Conservation (phyloP, 768 basidiomycete species). For the Sarcodon sp. region DNA sequence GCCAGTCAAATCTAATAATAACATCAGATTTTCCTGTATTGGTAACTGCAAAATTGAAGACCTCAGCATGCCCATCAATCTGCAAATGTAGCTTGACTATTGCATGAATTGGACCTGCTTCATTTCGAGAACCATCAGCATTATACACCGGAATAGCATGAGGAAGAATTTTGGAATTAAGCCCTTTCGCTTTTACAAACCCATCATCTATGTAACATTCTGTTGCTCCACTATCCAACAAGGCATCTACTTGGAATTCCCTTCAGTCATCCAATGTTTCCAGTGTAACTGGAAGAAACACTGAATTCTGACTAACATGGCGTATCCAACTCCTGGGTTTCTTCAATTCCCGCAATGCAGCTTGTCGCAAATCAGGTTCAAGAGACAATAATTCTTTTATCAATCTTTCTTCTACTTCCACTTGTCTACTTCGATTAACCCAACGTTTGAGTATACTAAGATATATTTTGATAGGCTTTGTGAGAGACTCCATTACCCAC, state of each 20-base stretch:
- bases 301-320: too few relatives aligned
- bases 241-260: conserved; percentile 1
- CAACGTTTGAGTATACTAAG: too few relatives aligned
- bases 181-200: conserved; percentile 1
- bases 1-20: conserved; percentile 24
- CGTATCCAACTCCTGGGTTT: conserved; percentile 3
- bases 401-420: conserved; percentile 1
- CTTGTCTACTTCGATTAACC: too few relatives aligned
- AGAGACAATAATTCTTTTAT: neutral
- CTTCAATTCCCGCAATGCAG: conserved; percentile 2
- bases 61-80: conserved; percentile 4
- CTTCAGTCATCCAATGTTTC: neutral
- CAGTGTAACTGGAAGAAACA: conserved; percentile 2
- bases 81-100: neutral
- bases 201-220: conserved; percentile 10
- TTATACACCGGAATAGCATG: neutral
- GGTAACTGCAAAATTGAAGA: neutral
- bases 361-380: conserved; percentile 1
- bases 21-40: conserved; percentile 6
- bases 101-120: conserved; percentile 1
- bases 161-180: neutral
- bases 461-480: too few relatives aligned
- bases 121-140: conserved; percentile 1
- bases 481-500: too few relatives aligned
- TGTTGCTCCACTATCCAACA: conserved; percentile 13